Percentiles rank a stretch among this genome's conserved stretches.
Evolutionary conservation across 139 green algal genomes (phyloP).

Genomic region (Coelastrella sp.): DNA sequence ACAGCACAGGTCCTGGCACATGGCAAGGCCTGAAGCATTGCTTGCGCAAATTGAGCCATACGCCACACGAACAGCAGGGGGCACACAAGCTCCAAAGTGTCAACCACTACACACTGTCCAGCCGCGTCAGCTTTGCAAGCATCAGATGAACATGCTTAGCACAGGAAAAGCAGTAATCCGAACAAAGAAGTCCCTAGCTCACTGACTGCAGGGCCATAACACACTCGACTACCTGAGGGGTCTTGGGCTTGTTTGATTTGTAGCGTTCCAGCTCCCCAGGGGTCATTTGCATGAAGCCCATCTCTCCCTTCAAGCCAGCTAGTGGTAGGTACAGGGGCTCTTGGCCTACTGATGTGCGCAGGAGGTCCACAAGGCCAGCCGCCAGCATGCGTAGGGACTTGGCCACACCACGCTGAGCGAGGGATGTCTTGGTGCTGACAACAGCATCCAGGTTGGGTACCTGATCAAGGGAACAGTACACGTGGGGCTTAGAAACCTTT

Average conservation of each 20-base stretch:
- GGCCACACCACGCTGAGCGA: constrained; percentile 10
- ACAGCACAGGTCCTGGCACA: no score
- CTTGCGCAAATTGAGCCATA: no score
- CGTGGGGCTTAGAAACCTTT: no score
- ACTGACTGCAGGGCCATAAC: no score
- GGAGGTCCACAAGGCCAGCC: constrained; percentile 32
- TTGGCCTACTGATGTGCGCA: constrained; percentile 28
- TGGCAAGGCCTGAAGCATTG: no score
- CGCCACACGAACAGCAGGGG: no score
- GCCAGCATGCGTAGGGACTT: constrained; percentile 35
- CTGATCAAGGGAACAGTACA: background rate
- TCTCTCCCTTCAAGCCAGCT: constrained; percentile 32
- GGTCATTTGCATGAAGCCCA: constrained; percentile 61
- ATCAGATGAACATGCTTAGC: no score
- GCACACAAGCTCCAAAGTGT: no score
- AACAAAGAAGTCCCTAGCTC: no score
- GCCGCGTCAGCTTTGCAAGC: background rate
- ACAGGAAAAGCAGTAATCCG: no score
- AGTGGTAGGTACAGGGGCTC: constrained; percentile 60
- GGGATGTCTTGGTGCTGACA: background rate
- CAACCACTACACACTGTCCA: background rate
- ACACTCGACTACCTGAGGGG: background rate
- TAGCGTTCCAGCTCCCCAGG: constrained; percentile 29
- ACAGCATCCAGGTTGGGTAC: constrained; percentile 41
- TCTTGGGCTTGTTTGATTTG: constrained; percentile 20